Evolutionary conservation across 208 protist species (phyloP), one percentile per base, ranked within the genome.

Genomic region (Phytomonas francai): DNA sequence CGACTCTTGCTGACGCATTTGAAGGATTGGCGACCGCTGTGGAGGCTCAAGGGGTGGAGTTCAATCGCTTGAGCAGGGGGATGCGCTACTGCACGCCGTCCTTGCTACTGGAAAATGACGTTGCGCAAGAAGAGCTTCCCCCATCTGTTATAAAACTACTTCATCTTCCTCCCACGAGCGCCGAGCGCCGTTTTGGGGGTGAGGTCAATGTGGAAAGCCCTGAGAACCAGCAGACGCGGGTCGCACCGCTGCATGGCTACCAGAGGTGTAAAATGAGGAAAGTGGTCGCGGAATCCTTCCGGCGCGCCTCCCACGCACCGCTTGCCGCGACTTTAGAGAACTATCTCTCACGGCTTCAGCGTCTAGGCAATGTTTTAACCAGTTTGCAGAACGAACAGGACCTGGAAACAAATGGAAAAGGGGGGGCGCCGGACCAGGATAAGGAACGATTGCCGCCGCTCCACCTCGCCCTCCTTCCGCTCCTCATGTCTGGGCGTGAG

Each of bases 401-500:
- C 39, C n/a, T n/a, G n/a, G n/a, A n/a, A n/a, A n/a, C n/a, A n/a
- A n/a, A n/a, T n/a, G n/a, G n/a, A n/a, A n/a, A n/a, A n/a, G n/a
- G n/a, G n/a, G 39, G 6, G 39, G 19, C 1, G 39, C 39, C 1
- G 39, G 39, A 45, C 39, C 12, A 14, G 39, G n/a, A n/a, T n/a
- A 45, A 7, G 39, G 11, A 16, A 7, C 11, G 12, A 14, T 45
- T 45, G 39, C 39, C 39, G 11, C 39, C 39, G 12, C 39, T 45
- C 11, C 39, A 45, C 39, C 12, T 14, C 39, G 39, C 39, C 39
- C 39, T 45, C 11, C 69, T 93, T 51, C 73, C 88, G 25, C 77
- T 87, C 39, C 77, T 89, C 32, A 77, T 93, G 83, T 83, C 83
- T 0, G 74, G 70, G 30, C 79, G 84, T 25, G 87, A 89, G 30